Conservation (phyloP, 75 land plant species). For the Cupressus sempervirens region DNA sequence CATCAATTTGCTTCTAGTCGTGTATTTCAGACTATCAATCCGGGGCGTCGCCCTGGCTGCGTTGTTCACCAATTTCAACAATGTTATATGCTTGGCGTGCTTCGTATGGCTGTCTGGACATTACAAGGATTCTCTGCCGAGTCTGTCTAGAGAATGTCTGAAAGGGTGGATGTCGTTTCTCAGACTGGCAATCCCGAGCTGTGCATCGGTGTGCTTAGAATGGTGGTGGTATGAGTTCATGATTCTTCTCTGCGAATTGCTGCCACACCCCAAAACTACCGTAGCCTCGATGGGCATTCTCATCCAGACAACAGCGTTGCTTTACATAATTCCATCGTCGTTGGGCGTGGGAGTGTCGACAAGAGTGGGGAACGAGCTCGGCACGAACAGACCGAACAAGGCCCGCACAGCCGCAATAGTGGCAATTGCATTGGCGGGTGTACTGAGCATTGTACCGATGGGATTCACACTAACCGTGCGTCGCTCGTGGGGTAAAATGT, state of each 20-base stretch:
- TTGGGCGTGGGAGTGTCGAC: constrained; percentile 41
- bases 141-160: constrained; percentile 18
- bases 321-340: constrained; percentile 45
- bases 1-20: constrained; percentile 19
- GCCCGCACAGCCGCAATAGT: constrained; percentile 24
- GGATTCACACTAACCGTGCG: constrained; percentile 21
- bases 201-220: constrained; percentile 43
- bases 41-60: constrained; percentile 29
- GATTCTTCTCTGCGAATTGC: constrained; percentile 33
- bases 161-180: constrained; percentile 32
- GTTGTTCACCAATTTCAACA: constrained; percentile 20
- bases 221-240: constrained; percentile 59
- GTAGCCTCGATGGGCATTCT: constrained; percentile 45
- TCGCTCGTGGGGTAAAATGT: constrained; percentile 27
- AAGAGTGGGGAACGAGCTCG: constrained; percentile 50
- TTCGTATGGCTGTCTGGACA: constrained; percentile 15
- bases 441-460: constrained; percentile 14
- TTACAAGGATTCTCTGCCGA: constrained; percentile 13
- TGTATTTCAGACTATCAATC: constrained; percentile 19
- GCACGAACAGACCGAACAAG: constrained; percentile 30
- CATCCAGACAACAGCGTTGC: constrained; percentile 37
- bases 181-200: constrained; percentile 29
- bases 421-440: constrained; percentile 16
- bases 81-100: constrained; percentile 16
- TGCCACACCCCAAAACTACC: constrained; percentile 23